Conservation (phyloP, 1,284 basidiomycete species). For the Exobasidium rhododendri region DNA sequence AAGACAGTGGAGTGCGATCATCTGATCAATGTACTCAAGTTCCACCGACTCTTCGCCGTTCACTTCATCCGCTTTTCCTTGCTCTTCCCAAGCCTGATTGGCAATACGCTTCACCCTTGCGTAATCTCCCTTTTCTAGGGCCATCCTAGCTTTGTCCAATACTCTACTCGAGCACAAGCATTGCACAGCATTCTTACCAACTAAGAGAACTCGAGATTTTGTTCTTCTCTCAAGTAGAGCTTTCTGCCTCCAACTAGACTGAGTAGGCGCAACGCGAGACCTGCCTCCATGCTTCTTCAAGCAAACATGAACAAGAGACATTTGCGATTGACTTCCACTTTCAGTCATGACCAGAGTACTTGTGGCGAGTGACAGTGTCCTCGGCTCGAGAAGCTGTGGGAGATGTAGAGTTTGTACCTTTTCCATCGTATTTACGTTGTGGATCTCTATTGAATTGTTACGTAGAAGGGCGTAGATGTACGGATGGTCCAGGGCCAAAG, state of each 20-base stretch:
- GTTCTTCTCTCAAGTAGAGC: background rate
- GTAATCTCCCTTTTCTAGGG: slow-evolving; percentile 13
- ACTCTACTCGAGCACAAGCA: slow-evolving; percentile 5
- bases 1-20: background rate
- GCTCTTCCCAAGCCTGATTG: slow-evolving; percentile 14
- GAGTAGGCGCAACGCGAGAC: background rate
- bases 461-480: slow-evolving; percentile 43
- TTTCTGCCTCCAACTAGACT: background rate
- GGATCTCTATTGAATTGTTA: slow-evolving; percentile 46
- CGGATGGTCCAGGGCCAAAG: slow-evolving; percentile 29
- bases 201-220: slow-evolving; percentile 2
- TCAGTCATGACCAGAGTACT: background rate
- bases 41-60: background rate
- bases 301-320: background rate
- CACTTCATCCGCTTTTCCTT: background rate
- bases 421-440: slow-evolving; percentile 29
- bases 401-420: slow-evolving; percentile 30
- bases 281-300: background rate
- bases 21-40: slow-evolving; percentile 17
- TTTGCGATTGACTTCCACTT: background rate
- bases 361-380: slow-evolving; percentile 25
- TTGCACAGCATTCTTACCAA: slow-evolving; percentile 22
- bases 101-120: slow-evolving; percentile 11
- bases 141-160: slow-evolving; percentile 4
- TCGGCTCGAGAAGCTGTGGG: slow-evolving; percentile 34